Conservation (phyloP, 495 filamentous ascomycete species). For the Friedmanniomyces simplex region DNA sequence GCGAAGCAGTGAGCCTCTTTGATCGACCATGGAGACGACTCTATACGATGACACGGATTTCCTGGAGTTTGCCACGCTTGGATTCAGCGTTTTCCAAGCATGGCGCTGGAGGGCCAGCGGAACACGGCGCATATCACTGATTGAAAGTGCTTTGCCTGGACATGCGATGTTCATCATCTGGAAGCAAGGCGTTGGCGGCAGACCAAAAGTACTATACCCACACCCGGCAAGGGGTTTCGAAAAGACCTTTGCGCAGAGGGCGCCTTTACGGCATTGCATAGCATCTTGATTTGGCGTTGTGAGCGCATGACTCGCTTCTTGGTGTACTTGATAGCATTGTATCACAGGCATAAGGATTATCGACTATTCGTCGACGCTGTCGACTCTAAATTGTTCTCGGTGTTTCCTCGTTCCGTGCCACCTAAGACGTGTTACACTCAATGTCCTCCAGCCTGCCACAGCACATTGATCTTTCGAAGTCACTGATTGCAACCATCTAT, state of each 20-base stretch:
- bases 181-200: background rate
- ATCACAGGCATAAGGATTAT: too few species aligned
- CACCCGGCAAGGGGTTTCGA: background rate
- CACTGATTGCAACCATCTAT: too few species aligned
- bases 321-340: too few species aligned
- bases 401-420: too few species aligned
- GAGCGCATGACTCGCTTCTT: background rate
- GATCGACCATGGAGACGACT: background rate
- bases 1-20: slow-evolving; percentile 4
- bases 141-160: background rate
- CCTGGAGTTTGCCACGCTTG: background rate
- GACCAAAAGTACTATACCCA: background rate
- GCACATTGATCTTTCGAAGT: too few species aligned
- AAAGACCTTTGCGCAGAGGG: background rate
- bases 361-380: too few species aligned
- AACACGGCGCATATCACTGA: background rate
- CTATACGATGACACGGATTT: background rate
- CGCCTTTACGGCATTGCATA: background rate
- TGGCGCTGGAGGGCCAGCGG: too few species aligned
- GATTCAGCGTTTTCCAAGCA: too few species aligned
- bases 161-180: background rate
- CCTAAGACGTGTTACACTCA: too few species aligned
- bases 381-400: too few species aligned
- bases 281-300: background rate
- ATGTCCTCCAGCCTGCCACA: too few species aligned